Conservation (phyloP, 176 grass and related monocot species). For the Phoenix roebelenii region DNA sequence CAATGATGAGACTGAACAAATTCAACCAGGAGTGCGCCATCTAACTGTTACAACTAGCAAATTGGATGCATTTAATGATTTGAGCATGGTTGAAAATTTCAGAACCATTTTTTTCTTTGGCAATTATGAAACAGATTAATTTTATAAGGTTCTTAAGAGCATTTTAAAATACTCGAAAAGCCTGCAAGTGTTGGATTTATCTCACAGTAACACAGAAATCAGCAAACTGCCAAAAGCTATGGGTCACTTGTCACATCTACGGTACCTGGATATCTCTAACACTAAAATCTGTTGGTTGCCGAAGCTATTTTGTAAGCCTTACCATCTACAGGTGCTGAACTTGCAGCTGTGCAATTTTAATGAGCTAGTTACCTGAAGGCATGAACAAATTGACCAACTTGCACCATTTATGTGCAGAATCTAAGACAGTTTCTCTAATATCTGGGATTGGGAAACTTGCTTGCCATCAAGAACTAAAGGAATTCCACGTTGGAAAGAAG, state of each 20-base stretch:
- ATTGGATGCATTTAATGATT: background rate
- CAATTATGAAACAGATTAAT: background rate
- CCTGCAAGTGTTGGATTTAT: conserved; percentile 24
- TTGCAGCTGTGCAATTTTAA: conserved; percentile 15
- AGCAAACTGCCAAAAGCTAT: background rate
- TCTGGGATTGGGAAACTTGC: conserved; percentile 27
- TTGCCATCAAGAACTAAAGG: conserved; percentile 20
- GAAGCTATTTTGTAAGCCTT: conserved; percentile 10
- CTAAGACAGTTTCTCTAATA: conserved; percentile 20
- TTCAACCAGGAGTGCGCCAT: background rate
- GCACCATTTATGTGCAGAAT: conserved; percentile 19
- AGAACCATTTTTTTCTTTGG: conserved; percentile 3
- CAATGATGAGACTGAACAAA: background rate
- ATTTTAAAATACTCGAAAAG: background rate
- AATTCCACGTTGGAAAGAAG: conserved; percentile 18
- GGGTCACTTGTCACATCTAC: conserved; percentile 19
- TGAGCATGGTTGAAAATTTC: background rate
- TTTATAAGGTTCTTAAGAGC: background rate
- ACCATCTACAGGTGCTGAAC: conserved; percentile 30
- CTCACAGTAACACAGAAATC: conserved; percentile 4
- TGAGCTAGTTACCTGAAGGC: conserved; percentile 18
- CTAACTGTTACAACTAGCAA: background rate
- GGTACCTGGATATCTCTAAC: conserved; percentile 16
- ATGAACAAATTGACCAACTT: conserved; percentile 28
- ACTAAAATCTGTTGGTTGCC: conserved; percentile 19